A percentile compares a stretch with the other conserved stretches of the same genome.
phyloP scores from a whole-genome alignment of 805 yeast species.

The Saturnispora gosingensis region DNA sequence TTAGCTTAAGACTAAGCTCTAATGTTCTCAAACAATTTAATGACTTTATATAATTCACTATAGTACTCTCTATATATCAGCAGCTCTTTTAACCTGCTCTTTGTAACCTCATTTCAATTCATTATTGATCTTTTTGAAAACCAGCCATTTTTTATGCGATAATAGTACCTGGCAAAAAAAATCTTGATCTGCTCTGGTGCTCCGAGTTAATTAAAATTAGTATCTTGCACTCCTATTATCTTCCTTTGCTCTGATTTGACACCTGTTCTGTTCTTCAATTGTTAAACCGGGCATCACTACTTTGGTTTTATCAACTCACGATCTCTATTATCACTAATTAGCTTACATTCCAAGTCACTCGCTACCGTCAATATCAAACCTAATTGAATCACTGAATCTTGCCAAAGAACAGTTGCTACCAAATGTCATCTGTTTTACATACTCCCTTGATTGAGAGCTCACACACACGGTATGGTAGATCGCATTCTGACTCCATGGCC shows the following conservation, averaged over 20 bases:
- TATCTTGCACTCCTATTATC: neutral
- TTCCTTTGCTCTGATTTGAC: neutral
- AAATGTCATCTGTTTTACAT: neutral
- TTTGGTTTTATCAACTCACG: neutral
- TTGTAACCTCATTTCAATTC: neutral
- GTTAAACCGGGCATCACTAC: neutral
- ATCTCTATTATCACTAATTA: neutral
- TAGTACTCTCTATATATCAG: neutral
- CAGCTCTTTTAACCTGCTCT: neutral
- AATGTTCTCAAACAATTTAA: neutral
- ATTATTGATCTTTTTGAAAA: neutral
- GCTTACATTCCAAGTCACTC: neutral
- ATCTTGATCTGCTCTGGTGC: neutral
- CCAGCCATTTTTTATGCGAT: neutral
- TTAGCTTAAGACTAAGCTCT: neutral
- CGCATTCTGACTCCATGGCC: slow-evolving; percentile 27
- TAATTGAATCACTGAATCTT: neutral
- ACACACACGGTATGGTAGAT: slow-evolving; percentile 20
- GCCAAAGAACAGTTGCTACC: neutral
- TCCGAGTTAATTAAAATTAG: neutral
- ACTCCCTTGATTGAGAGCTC: neutral
- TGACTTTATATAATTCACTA: neutral
- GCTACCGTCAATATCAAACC: neutral
- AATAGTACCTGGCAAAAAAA: neutral
- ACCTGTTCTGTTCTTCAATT: neutral